Conservation (phyloP, 768 basidiomycete species). For the Xanthoconium stramineum region DNA sequence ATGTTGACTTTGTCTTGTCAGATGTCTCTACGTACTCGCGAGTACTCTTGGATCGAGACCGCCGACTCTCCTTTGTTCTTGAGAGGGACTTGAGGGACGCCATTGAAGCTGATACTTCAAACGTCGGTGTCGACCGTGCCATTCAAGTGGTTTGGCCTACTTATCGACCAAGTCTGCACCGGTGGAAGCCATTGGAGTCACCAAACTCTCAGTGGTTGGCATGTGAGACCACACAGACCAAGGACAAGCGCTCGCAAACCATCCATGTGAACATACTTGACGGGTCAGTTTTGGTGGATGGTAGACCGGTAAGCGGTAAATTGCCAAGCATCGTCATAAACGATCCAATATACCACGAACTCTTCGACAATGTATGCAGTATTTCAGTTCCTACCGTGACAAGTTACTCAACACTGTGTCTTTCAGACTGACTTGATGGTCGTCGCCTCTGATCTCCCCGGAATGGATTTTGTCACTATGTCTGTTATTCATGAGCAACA, state of each 20-base stretch:
- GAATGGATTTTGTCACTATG: neutral
- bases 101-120: neutral
- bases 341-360: neutral
- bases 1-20: neutral
- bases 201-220: neutral
- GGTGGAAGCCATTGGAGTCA: neutral
- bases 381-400: neutral
- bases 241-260: neutral
- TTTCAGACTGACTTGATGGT: neutral
- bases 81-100: neutral
- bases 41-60: neutral
- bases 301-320: neutral
- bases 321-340: neutral
- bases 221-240: neutral
- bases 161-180: neutral
- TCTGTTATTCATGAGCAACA: neutral
- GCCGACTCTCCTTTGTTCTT: neutral
- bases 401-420: neutral
- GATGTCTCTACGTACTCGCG: neutral
- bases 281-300: neutral
- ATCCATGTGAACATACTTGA: neutral
- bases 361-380: neutral
- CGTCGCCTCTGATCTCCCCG: neutral
- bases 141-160: neutral
- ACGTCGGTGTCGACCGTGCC: neutral